Conservation (phyloP, 164 flowering plant genomes). For the Paratinospora sagittata region DNA sequence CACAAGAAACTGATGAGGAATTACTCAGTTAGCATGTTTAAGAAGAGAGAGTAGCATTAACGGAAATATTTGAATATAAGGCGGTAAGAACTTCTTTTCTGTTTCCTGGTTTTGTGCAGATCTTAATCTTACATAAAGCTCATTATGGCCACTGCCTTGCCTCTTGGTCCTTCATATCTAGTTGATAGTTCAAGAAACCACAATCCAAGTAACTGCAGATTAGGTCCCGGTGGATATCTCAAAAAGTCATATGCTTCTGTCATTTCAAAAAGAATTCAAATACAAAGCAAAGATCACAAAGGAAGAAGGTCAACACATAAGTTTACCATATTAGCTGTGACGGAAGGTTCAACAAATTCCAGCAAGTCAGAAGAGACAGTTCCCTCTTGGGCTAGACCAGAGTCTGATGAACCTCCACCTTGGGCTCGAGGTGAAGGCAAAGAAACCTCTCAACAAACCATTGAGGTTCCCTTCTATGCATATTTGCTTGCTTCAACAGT, state of each 20-base stretch:
- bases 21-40: too few relatives aligned
- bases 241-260: conserved; percentile 13
- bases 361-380: conserved; percentile 61
- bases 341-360: conserved; percentile 56
- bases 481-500: conserved; percentile 82
- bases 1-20: too few relatives aligned
- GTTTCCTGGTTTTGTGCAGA: background rate
- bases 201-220: conserved; percentile 2
- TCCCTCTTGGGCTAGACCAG: conserved; percentile 87
- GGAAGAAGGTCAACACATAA: conserved; percentile 13
- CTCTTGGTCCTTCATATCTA: conserved; percentile 20
- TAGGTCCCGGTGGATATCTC: conserved; percentile 9
- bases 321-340: conserved; percentile 39
- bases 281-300: background rate
- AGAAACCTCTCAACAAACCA: conserved; percentile 20
- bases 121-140: background rate
- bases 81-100: background rate
- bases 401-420: conserved; percentile 85
- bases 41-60: too few relatives aligned
- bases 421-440: conserved; percentile 70
- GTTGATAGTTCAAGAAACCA: conserved; percentile 10
- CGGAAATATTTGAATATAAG: too few relatives aligned
- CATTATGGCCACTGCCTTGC: conserved; percentile 18
- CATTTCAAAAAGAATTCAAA: conserved; percentile 9
- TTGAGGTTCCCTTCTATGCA: conserved; percentile 64